phyloP scores from a whole-genome alignment of 352 stramenopile genomes.

The Pythium phragmitis region DNA sequence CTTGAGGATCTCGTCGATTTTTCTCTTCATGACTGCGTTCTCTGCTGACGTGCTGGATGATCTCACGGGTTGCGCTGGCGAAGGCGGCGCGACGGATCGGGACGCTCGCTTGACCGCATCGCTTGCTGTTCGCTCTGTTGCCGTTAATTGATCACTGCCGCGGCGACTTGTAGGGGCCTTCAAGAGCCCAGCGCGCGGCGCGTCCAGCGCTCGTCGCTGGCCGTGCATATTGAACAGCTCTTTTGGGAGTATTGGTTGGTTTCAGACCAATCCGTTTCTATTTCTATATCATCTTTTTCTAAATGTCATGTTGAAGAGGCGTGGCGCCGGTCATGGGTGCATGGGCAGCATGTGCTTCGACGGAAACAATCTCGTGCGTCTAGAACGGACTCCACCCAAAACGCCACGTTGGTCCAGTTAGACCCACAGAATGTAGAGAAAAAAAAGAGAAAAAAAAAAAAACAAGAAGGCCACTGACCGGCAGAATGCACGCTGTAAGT shows the following conservation, averaged over 20 bases:
- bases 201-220: not conserved
- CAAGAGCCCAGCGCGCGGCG: not conserved
- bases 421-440: not conserved
- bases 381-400: slow-evolving; percentile 5
- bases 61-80: not conserved
- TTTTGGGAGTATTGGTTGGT: not conserved
- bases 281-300: slow-evolving; percentile 30
- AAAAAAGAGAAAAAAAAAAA: not conserved
- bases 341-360: slow-evolving; percentile 20
- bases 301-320: slow-evolving; percentile 25
- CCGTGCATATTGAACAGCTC: not conserved
- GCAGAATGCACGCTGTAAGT: slow-evolving; percentile 88
- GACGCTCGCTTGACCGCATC: not conserved
- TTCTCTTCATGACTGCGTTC: slow-evolving; percentile 27
- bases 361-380: slow-evolving; percentile 25
- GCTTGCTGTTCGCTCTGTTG: not conserved
- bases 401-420: not conserved
- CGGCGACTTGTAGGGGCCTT: not conserved
- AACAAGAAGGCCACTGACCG: slow-evolving; percentile 33
- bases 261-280: slow-evolving; percentile 12
- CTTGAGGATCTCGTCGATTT: slow-evolving; percentile 50
- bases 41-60: slow-evolving; percentile 3
- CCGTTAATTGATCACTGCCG: not conserved
- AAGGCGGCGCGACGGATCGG: not conserved
- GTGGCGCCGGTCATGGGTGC: slow-evolving; percentile 14